phyloP scores from a whole-genome alignment of 1,139 yeast genomes.

The Lodderomyces orthopsilosis region DNA sequence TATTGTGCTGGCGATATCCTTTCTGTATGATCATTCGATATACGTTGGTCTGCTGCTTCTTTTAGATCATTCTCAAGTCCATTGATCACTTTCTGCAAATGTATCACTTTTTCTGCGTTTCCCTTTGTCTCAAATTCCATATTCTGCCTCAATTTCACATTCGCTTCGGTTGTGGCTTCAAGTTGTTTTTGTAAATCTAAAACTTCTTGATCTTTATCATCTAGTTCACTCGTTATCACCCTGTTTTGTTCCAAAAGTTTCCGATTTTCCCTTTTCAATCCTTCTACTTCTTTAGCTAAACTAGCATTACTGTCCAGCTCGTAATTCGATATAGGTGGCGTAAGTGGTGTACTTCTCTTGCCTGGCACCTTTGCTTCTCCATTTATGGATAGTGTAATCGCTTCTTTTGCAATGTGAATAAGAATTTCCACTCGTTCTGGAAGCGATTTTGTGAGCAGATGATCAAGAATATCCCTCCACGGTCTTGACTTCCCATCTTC shows the following conservation, averaged over 20 bases:
- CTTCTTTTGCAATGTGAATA: not conserved
- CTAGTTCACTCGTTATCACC: not conserved
- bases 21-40: constrained; percentile 16
- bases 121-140: not conserved
- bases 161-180: not conserved
- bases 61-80: constrained; percentile 27
- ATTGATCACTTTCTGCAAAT: not conserved
- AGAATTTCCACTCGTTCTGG: not conserved
- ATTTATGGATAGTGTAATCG: not conserved
- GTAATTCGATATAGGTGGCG: constrained; percentile 1
- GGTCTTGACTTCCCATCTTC: not conserved
- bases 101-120: not conserved
- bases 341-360: not conserved
- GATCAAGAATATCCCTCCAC: not conserved
- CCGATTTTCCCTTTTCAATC: not conserved
- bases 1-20: not conserved
- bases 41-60: constrained; percentile 32
- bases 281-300: not conserved
- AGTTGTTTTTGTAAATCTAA: not conserved
- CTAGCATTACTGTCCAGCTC: not conserved
- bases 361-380: not conserved
- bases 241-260: not conserved
- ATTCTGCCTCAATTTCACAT: not conserved
- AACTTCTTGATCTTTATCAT: not conserved
- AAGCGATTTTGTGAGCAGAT: not conserved